Base-by-base conservation (phyloP, 2,329 filamentous ascomycete genomes). In the Emydomyces testavorans region DNA sequence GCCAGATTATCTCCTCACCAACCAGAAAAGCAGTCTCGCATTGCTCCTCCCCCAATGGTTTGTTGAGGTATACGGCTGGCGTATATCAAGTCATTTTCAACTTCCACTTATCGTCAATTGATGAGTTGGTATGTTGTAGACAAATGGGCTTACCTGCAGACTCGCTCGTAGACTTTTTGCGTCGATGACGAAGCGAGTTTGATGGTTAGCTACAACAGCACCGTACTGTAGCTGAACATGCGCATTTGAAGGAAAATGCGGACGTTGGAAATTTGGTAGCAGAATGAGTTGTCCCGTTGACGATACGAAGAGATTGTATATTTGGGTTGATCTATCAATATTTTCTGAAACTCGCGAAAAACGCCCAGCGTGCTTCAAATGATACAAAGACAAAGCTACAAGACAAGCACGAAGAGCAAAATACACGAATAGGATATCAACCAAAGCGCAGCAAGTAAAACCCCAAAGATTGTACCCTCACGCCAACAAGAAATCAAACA, bases 61-160 rank as follows among this genome's bases (percentile, higher is more conserved):
- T 83, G 76, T 79, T 79, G 79, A 86, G 87, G 82, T 94, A 94
- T 80, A 94, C 84, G 80, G 79, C 77, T 89, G 78, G 87, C 87
- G 85, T 75, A 94, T 75, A 94, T 68, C 60, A 75, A 92, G 69
- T 21, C 28, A 21, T 24, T n/a, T n/a, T 35, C 48, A 42, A 36
- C 36, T 47, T 24, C 26, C 36, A 20, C 21, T n/a, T 47, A 23
- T 43, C 37, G 46, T 52, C 32, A 3, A n/a, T n/a, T 36, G 29
- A 40, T 44, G 26, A 32, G 34, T 16, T 44, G 36, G 20, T 20
- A 35, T 45, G 46, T 48, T 49, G 49, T 37, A 46, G n/a, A 41
- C 2, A 26, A 26, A 24, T 37, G 32, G 28, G 59, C 64, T 66
- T 58, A 56, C 62, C 65, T 65, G 65, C 65, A 68, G 65, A 67